Base-by-base conservation (phyloP, 225 moss, liverwort and hornwort species). In the Sphagnum contortum region DNA sequence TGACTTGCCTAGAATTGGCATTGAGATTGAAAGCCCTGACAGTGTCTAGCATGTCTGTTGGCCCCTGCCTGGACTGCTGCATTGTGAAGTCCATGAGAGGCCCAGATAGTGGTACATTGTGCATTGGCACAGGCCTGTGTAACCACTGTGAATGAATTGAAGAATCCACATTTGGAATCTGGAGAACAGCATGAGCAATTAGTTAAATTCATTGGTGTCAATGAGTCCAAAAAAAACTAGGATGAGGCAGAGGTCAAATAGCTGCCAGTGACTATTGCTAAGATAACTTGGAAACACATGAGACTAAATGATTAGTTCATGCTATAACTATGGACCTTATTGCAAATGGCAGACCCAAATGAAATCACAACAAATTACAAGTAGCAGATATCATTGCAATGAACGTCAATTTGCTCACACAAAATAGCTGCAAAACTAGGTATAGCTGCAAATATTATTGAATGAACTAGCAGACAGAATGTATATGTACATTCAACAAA, bases 121-220 rank as follows among this genome's bases (percentile, higher is more conserved):
- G 96, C 81, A 92, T 68, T 44, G 86, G 82, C 61, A 81, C 88
- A 67, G 92, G 92, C 66, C 81, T 83, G 72, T 98, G 92, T 60
- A 93, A 87, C 96, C 96, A 98, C 73, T 87, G 83, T 62, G 87
- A 80, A 61, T 87, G 87, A 61, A 87, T 57, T 59, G 90, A 79
- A 72, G 80, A 83, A 66, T 98, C 96, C 73, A 86, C 92, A 69
- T 89, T 90, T 58, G 96, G 87, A 61, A 93, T 98, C 96, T 98
- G 95, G 72, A 79, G 72, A 59, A 75, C 60, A 66, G 48, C 47
- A 55, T 72, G 66, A 45, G 45, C 49, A 47, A 45, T 8, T 47
- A 62, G 47, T 14, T 9, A 44, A 8, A 14, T 8, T 14, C 62
- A 62, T 47, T 48, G 11, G 45, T 44, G 60, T n/a, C n/a, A n/a